Evolutionary conservation across 2,329 filamentous ascomycete species (phyloP).

Genomic region (Diaporthe longicolla): DNA sequence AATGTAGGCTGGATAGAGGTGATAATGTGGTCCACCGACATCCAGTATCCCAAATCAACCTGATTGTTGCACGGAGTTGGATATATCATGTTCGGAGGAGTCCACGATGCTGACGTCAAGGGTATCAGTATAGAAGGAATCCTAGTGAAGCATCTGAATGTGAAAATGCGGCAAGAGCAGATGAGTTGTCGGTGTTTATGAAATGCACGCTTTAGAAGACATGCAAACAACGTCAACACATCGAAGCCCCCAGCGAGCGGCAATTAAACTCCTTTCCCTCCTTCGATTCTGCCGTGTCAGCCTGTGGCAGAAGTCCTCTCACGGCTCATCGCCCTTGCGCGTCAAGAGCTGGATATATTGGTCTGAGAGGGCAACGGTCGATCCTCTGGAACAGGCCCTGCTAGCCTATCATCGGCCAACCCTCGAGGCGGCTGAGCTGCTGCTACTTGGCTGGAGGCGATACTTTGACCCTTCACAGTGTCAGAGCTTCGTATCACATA

Average conservation of each 20-base stretch:
- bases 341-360: constrained; percentile 9
- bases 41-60: not conserved
- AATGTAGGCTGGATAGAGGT: not conserved
- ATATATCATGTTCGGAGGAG: not conserved
- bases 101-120: not conserved
- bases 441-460: constrained; percentile 15
- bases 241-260: not conserved
- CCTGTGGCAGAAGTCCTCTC: not conserved
- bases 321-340: constrained; percentile 6
- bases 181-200: not conserved
- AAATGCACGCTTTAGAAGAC: not conserved
- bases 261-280: constrained; percentile 1
- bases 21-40: not conserved
- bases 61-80: not conserved
- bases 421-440: not conserved
- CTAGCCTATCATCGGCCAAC: not conserved
- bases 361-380: not conserved
- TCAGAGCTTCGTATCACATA: constrained; percentile 11
- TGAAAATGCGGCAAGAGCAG: not conserved
- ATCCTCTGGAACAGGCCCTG: not conserved
- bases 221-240: not conserved
- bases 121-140: not conserved
- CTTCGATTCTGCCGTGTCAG: not conserved
- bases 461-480: not conserved
- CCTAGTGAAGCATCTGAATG: not conserved